phyloP scores from a whole-genome alignment of 441 rosid genomes.

The Corymbia calophylla region DNA sequence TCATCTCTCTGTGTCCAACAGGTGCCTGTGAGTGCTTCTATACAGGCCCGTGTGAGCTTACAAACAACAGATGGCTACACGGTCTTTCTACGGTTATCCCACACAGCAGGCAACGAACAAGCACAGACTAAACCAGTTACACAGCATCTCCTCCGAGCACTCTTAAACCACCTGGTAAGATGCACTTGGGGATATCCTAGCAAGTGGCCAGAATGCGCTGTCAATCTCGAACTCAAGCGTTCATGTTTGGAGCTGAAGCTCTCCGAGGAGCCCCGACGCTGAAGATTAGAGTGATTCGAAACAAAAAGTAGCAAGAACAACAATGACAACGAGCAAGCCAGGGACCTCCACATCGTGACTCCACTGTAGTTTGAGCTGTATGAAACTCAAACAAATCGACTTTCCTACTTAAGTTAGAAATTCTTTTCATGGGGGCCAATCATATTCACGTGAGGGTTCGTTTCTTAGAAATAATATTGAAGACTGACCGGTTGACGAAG shows the following conservation, averaged over 20 bases:
- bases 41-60: not conserved
- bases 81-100: not conserved
- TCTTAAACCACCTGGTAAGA: constrained; percentile 6
- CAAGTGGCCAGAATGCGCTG: not conserved
- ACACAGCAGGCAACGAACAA: not conserved
- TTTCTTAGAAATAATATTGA: not conserved
- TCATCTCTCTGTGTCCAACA: not conserved
- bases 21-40: not conserved
- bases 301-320: constrained; percentile 10
- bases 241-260: constrained; percentile 3
- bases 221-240: not conserved
- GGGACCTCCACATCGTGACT: not conserved
- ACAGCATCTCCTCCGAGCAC: not conserved
- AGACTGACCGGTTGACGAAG: not conserved
- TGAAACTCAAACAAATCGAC: not conserved
- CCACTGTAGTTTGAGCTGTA: not conserved
- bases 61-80: not conserved
- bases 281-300: constrained; percentile 9
- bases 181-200: not conserved
- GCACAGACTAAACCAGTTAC: not conserved
- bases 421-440: not conserved
- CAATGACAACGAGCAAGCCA: not conserved
- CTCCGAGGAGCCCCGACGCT: constrained; percentile 6
- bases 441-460: not conserved
- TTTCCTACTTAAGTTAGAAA: not conserved